Evolutionary conservation across 2,329 filamentous ascomycete species (phyloP).

Genomic region (Colletotrichum eremochloae): DNA sequence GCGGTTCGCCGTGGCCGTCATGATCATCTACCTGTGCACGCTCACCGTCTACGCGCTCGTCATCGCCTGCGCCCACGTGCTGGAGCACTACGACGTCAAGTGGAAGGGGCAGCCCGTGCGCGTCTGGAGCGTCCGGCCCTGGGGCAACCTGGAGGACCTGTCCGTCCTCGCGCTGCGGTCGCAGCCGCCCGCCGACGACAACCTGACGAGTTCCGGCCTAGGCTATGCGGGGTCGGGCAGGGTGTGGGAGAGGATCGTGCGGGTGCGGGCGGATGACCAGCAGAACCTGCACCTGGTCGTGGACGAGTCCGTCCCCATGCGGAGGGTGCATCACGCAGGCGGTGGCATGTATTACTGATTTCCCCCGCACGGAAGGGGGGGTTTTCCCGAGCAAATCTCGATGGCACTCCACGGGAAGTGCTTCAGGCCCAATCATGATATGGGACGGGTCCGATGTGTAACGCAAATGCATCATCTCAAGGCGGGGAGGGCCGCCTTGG

Average conservation of each 20-base stretch:
- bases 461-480: background rate
- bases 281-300: slow-evolving; percentile 1
- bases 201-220: background rate
- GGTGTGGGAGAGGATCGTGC: slow-evolving; percentile 13
- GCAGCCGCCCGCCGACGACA: background rate
- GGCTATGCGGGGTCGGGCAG: background rate
- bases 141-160: slow-evolving; percentile 12
- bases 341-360: background rate
- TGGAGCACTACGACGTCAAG: background rate
- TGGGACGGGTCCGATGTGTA: background rate
- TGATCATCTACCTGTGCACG: slow-evolving; percentile 4
- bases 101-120: background rate
- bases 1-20: slow-evolving; percentile 10
- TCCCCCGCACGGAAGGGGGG: background rate
- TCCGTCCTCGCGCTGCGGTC: slow-evolving; percentile 5
- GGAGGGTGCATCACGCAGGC: background rate
- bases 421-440: too few relatives aligned
- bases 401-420: too few relatives aligned
- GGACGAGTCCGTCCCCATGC: slow-evolving; percentile 2
- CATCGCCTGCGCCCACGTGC: background rate
- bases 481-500: background rate
- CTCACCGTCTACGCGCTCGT: background rate
- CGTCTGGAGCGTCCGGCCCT: slow-evolving; percentile 8
- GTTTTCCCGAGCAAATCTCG: too few relatives aligned
- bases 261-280: background rate